These are phyloP conservation scores for Backusella circina DNA, from an alignment of 192 early-diverging fungal genomes.

Conservation along the genomic window DNA sequence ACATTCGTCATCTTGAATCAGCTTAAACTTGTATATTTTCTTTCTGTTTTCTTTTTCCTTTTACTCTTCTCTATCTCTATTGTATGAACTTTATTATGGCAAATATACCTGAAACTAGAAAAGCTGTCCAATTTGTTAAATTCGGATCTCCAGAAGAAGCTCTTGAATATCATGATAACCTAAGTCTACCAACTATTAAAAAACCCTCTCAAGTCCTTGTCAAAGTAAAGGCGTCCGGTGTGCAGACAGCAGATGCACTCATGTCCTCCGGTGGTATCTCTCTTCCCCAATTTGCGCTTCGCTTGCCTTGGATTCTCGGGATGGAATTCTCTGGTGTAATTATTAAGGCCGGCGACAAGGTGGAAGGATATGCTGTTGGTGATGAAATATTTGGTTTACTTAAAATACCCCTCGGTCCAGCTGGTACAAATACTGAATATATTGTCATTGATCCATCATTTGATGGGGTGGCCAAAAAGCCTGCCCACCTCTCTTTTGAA, in stretches of 20 bases:
- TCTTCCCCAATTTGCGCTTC: background rate
- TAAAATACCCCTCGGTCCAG: background rate
- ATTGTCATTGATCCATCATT: background rate
- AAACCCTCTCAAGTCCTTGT: constrained; percentile 5
- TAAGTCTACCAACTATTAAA: constrained; percentile 6
- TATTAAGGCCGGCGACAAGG: constrained; percentile 15
- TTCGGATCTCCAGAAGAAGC: constrained; percentile 1
- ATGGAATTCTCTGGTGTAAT: constrained; percentile 22
- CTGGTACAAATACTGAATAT: constrained; percentile 28
- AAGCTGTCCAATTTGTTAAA: constrained; percentile 8
- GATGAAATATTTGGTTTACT: constrained; percentile 24
- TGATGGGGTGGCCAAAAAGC: constrained; percentile 17
- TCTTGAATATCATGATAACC: background rate
- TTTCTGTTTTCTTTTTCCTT: background rate
- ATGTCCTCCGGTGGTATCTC: constrained; percentile 6
- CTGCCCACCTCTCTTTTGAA: constrained; percentile 6
- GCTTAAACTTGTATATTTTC: background rate
- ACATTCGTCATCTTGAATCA: background rate
- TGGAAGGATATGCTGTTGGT: constrained; percentile 14
- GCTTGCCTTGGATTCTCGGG: constrained; percentile 8
- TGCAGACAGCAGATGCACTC: constrained; percentile 24
- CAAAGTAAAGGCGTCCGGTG: constrained; percentile 18
- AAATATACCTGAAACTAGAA: constrained; percentile 17
- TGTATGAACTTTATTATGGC: background rate
- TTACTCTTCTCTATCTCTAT: background rate